Evolutionary conservation across 345 rosid species (phyloP).

Genomic region (Murraya paniculata): DNA sequence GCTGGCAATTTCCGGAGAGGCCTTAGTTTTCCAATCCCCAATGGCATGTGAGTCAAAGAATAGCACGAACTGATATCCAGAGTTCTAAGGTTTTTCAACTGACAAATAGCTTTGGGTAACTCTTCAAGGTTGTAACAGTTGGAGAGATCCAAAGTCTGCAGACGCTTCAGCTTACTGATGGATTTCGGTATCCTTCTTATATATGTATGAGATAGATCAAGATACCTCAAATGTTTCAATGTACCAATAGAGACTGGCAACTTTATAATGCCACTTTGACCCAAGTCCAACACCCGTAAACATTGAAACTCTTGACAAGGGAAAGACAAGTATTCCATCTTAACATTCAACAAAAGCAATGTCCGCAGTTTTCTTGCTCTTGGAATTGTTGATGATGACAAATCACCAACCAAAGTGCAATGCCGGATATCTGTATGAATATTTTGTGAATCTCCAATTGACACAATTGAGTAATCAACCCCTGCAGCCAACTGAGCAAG

Average conservation of each 20-base stretch:
- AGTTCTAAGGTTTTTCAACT: slow-evolving; percentile 14
- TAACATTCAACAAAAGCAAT: slow-evolving; percentile 2
- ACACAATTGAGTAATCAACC: background rate
- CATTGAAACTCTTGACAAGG: background rate
- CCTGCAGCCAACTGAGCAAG: slow-evolving; percentile 1
- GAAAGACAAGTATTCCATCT: background rate
- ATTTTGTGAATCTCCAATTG: background rate
- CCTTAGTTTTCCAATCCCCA: slow-evolving; percentile 14
- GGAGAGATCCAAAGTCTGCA: slow-evolving; percentile 10
- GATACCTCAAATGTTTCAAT: slow-evolving; percentile 16
- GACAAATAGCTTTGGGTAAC: slow-evolving; percentile 15
- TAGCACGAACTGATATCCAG: slow-evolving; percentile 12
- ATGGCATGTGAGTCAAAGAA: slow-evolving; percentile 8
- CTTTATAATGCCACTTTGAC: slow-evolving; percentile 13
- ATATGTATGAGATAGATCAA: slow-evolving; percentile 11
- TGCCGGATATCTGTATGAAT: background rate
- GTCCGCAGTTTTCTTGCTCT: slow-evolving; percentile 3
- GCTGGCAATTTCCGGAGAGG: slow-evolving; percentile 20
- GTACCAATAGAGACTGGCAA: slow-evolving; percentile 14
- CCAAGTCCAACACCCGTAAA: slow-evolving; percentile 9
- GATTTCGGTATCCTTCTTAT: slow-evolving; percentile 14
- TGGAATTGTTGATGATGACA: background rate
- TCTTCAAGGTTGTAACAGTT: slow-evolving; percentile 20
- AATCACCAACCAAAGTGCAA: slow-evolving; percentile 6
- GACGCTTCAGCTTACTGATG: slow-evolving; percentile 10